A percentile compares a stretch with the other conserved stretches of the same genome.
These are phyloP conservation scores for Passalora sequoiae DNA, from an alignment of 2,329 filamentous ascomycete genomes.

Conservation along the genomic window DNA sequence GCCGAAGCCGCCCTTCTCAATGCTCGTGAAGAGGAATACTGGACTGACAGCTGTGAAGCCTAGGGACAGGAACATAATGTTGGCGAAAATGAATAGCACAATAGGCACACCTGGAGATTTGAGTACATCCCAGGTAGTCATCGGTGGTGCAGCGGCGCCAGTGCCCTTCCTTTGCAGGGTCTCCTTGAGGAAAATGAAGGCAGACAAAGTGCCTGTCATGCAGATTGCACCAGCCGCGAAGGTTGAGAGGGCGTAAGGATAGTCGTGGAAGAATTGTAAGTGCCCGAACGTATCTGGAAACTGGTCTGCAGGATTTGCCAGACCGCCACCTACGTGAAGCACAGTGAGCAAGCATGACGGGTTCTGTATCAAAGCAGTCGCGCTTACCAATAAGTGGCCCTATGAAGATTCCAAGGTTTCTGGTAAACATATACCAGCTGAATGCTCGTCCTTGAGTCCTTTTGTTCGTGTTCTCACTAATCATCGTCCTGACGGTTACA, in stretches of 20 bases:
- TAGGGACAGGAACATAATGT: conserved; percentile 64
- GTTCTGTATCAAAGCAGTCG: no score
- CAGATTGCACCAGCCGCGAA: conserved; percentile 55
- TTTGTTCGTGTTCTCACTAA: conserved; percentile 64
- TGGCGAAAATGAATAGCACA: conserved; percentile 61
- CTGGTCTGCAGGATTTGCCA: conserved; percentile 62
- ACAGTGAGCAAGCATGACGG: no score
- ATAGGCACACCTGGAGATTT: conserved; percentile 59
- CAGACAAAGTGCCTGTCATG: conserved; percentile 49
- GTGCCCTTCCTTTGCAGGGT: conserved; percentile 30
- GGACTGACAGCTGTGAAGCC: conserved; percentile 66
- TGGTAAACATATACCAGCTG: conserved; percentile 67
- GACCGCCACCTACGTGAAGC: conserved; percentile 55
- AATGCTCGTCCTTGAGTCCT: conserved; percentile 68
- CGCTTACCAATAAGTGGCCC: conserved; percentile 58
- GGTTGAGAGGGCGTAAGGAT: conserved; percentile 62
- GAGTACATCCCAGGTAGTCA: conserved; percentile 53
- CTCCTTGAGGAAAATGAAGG: conserved; percentile 53
- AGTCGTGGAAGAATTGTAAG: conserved; percentile 55
- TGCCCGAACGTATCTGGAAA: conserved; percentile 56
- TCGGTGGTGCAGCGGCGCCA: conserved; percentile 24
- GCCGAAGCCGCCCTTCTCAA: conserved; percentile 59
- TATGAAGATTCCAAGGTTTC: conserved; percentile 68
- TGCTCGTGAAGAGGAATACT: conserved; percentile 62
- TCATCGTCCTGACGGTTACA: conserved; percentile 71